Evolutionary conservation across 768 basidiomycete genomes (phyloP), one percentile per base, ranked within the genome.

Genomic region (Termitomyces sp.): DNA sequence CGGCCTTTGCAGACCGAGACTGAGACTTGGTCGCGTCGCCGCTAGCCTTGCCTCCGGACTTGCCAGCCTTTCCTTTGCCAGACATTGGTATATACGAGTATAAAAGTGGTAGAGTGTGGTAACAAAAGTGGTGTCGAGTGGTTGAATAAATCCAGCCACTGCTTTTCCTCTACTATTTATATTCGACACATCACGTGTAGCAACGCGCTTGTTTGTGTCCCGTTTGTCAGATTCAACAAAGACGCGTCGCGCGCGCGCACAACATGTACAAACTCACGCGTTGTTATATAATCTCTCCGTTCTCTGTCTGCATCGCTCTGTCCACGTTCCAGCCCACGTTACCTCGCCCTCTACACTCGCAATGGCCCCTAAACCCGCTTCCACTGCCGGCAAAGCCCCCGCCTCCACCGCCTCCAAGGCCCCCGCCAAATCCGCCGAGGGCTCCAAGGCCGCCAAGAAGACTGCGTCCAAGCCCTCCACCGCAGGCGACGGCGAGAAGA

Each of bases 301-400:
- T 50, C 42, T 60, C 62, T 61, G 63, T 64, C 56, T 56, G 40
- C 63, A 52, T 61, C 70, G 5, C 62, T 68, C 74, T 61, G 73
- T 76, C 62, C 70, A 65, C 63, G 0, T 46, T 27, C 30, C n/a
- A n/a, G n/a, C n/a, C n/a, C n/a, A n/a, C n/a, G n/a, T n/a, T 46
- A 46, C 52, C 19, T 35, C 59, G 56, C 37, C 40, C n/a, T n/a
- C n/a, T n/a, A n/a, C n/a, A n/a, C n/a, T 61, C 44, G 65, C 71
- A 77, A 92, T 92, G 90, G 86, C 82, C 34, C 86, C 87, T 64
- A 89, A 87, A 80, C 85, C 86, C 67, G 82, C 87, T 58, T 91
- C 89, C 56, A 89, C 88, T 66, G 88, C 89, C 66, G 86, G 85
- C 68, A 93, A 85, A 72, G 86, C 85, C 58, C 85, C 85, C 34